Conservation (phyloP, 108 stramenopile genomes). For the Epithemia pelagica region DNA sequence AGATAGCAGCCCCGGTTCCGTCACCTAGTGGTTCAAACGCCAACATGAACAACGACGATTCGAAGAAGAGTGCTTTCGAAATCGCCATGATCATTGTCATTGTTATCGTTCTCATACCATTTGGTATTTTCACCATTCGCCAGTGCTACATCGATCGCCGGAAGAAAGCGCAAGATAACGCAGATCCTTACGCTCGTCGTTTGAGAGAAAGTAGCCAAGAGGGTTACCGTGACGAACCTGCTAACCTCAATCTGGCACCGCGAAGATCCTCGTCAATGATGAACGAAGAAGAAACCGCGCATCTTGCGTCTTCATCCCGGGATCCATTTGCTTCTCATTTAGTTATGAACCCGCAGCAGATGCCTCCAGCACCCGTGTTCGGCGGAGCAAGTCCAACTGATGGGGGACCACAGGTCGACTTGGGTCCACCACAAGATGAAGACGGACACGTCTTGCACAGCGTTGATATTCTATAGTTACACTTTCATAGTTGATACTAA, state of each 20-base stretch:
- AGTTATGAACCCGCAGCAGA: too few species aligned
- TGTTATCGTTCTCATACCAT: background rate
- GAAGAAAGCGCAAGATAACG: background rate
- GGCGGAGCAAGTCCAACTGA: conserved; percentile 2
- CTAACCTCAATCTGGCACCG: conserved; percentile 20
- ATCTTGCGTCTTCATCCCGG: background rate
- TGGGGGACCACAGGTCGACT: conserved; percentile 7
- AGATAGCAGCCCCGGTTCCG: background rate
- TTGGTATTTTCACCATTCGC: background rate
- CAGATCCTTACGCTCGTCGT: background rate
- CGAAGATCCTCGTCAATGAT: conserved; percentile 8
- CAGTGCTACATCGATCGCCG: background rate
- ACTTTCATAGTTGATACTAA: background rate
- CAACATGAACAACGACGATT: background rate
- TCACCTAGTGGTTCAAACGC: background rate
- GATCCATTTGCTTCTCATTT: conserved; percentile 11
- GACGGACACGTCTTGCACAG: conserved; percentile 23
- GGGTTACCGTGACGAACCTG: conserved; percentile 9
- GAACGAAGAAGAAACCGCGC: background rate
- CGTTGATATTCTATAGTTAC: conserved; percentile 20
- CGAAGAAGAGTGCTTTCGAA: background rate
- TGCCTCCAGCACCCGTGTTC: too few species aligned
- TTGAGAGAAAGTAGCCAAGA: background rate
- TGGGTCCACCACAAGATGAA: conserved; percentile 25
- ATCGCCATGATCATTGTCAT: background rate